Evolutionary conservation across 306 rosid species (phyloP).

Genomic region (Cucumis sativus): DNA sequence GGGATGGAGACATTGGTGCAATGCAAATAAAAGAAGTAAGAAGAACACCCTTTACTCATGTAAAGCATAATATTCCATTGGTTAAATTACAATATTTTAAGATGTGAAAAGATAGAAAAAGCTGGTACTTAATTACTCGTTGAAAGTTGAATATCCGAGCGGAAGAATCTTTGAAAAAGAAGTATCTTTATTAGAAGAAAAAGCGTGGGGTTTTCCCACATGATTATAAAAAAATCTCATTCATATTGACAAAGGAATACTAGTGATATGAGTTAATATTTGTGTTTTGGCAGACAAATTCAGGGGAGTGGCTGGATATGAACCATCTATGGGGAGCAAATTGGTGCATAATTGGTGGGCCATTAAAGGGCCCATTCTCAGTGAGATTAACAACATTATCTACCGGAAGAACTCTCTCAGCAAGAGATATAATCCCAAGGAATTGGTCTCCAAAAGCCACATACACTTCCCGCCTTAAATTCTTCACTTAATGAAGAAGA

Average conservation of each 20-base stretch:
- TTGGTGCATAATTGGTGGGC: conserved; percentile 57
- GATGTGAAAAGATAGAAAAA: not conserved
- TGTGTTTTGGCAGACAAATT: conserved; percentile 44
- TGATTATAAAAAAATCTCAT: conserved; percentile 1
- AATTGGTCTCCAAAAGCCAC: conserved; percentile 78
- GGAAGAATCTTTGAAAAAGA: conserved; percentile 9
- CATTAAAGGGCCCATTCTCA: conserved; percentile 77
- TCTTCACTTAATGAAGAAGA: conserved; percentile 17
- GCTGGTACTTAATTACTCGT: not conserved
- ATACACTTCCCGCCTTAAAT: conserved; percentile 58
- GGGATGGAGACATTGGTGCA: conserved; percentile 74
- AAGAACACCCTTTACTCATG: not conserved
- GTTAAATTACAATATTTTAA: not conserved
- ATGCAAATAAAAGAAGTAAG: conserved; percentile 69
- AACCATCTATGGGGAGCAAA: conserved; percentile 87
- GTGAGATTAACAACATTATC: conserved; percentile 62
- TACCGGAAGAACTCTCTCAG: conserved; percentile 42
- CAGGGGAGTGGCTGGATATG: conserved; percentile 66
- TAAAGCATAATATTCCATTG: not conserved
- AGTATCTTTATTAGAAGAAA: not conserved
- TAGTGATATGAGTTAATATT: too few relatives aligned
- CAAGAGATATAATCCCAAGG: conserved; percentile 60
- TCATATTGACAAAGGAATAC: too few relatives aligned
- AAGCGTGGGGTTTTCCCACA: conserved; percentile 14
- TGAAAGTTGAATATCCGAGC: not conserved